Evolutionary conservation across 1,284 basidiomycete species (phyloP).

Genomic region (Cutaneotrichosporon sp.): DNA sequence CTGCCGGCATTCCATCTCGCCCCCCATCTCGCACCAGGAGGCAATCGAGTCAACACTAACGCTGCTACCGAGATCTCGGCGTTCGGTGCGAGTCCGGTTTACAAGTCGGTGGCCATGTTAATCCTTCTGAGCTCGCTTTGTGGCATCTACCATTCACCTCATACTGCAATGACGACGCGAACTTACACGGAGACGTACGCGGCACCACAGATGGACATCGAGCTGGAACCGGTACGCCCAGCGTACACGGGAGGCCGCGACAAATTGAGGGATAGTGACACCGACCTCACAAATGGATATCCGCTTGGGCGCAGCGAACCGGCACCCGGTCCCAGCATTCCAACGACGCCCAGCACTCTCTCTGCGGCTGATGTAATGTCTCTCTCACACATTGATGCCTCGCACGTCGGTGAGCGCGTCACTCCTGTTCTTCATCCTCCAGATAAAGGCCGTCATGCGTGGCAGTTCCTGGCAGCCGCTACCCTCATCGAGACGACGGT

Average conservation of each 20-base stretch:
- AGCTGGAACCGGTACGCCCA: neutral
- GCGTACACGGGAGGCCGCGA: neutral
- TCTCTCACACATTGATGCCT: neutral
- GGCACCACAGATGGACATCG: neutral
- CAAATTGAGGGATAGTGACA: neutral
- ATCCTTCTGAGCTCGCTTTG: too few relatives aligned
- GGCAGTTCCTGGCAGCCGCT: conserved; percentile 41
- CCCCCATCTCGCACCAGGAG: too few relatives aligned
- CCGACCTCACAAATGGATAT: neutral
- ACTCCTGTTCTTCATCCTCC: conserved; percentile 31
- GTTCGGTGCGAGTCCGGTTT: too few relatives aligned
- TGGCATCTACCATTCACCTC: too few relatives aligned
- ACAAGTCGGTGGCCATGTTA: too few relatives aligned
- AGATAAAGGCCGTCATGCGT: conserved; percentile 41
- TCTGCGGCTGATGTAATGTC: neutral
- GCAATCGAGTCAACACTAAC: too few relatives aligned
- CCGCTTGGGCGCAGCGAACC: too few relatives aligned
- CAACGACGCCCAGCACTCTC: neutral
- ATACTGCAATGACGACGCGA: neutral
- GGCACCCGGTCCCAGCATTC: neutral
- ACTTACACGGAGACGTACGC: neutral
- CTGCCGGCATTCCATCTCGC: too few relatives aligned
- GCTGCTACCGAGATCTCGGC: too few relatives aligned
- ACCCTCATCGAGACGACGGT: conserved; percentile 41
- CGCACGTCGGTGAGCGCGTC: conserved; percentile 3